Evolutionary conservation across 805 yeast species (phyloP).

Genomic region (Candida sanyiensis): DNA sequence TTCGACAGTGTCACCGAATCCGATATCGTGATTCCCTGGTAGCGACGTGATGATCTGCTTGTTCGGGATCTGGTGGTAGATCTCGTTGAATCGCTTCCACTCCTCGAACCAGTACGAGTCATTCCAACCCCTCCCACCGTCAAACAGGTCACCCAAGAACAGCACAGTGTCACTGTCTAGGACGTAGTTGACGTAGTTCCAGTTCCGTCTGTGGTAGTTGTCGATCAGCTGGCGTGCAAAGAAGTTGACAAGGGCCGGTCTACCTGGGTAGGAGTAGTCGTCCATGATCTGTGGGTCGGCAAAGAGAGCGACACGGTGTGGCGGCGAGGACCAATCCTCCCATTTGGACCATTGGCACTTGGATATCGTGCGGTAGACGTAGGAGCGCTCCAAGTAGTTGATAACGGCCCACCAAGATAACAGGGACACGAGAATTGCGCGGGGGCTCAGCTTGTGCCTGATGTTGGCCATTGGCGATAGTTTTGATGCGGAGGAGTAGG

Average conservation of each 20-base stretch:
- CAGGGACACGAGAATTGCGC: constrained; percentile 12
- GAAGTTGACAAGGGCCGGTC: constrained; percentile 45
- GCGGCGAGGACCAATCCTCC: constrained; percentile 49
- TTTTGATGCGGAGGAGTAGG: not conserved
- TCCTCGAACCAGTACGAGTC: constrained; percentile 68
- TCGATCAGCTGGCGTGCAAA: constrained; percentile 65
- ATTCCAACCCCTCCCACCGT: constrained; percentile 90
- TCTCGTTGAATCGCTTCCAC: constrained; percentile 54
- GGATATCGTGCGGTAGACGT: constrained; percentile 39
- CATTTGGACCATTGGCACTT: constrained; percentile 60
- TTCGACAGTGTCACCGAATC: constrained; percentile 73
- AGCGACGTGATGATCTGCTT: constrained; percentile 39
- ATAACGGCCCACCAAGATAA: constrained; percentile 40
- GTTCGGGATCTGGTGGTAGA: constrained; percentile 55
- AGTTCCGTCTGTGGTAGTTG: constrained; percentile 72
- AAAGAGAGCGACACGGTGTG: constrained; percentile 53
- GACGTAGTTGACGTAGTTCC: constrained; percentile 47
- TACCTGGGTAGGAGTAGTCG: constrained; percentile 75
- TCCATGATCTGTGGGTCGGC: constrained; percentile 97
- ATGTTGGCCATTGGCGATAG: constrained; percentile 1
- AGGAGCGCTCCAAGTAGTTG: constrained; percentile 49
- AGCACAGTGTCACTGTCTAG: constrained; percentile 72
- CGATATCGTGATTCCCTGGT: constrained; percentile 97
- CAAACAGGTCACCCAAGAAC: constrained; percentile 88
- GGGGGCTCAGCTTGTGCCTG: constrained; percentile 11